These are phyloP conservation scores for Podospora pseudocomata DNA, from an alignment of 495 filamentous ascomycete species.

Conservation along the genomic window DNA sequence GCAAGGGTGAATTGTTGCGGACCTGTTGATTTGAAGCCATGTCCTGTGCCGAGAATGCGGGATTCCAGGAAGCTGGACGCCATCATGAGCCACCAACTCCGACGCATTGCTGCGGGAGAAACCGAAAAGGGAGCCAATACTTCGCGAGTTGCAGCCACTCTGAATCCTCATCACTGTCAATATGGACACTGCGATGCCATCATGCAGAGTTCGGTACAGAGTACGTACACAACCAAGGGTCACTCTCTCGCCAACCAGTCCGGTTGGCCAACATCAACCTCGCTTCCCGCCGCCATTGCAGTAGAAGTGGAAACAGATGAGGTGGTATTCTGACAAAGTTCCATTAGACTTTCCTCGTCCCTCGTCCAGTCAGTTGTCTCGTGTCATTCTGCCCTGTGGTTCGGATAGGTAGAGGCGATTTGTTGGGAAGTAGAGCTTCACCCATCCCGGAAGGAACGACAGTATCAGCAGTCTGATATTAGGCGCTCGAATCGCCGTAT, in stretches of 20 bases:
- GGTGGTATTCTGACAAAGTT: constrained; percentile 8
- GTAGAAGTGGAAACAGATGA: constrained; percentile 2
- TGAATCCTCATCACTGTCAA: not conserved
- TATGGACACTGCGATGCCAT: not conserved
- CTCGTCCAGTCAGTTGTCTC: not conserved
- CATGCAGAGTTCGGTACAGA: not conserved
- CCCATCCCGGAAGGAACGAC: not conserved
- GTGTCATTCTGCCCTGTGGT: too few relatives aligned
- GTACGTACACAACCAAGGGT: not conserved
- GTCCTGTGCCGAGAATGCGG: constrained; percentile 17
- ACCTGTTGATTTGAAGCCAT: not conserved
- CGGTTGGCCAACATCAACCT: not conserved
- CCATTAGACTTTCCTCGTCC: not conserved
- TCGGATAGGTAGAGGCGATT: not conserved
- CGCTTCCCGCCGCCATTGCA: not conserved
- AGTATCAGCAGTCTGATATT: constrained; percentile 1
- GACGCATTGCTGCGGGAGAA: constrained; percentile 19
- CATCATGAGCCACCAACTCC: constrained; percentile 11
- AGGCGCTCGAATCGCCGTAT: not conserved
- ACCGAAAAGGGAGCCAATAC: constrained; percentile 16
- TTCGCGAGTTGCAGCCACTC: not conserved
- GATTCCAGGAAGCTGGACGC: constrained; percentile 19
- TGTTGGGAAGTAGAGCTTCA: not conserved
- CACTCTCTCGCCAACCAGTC: not conserved
- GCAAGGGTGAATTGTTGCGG: constrained; percentile 7